Base-by-base conservation (phyloP, 2,329 filamentous ascomycete genomes). In the Chrysoporthe austroafricana region DNA sequence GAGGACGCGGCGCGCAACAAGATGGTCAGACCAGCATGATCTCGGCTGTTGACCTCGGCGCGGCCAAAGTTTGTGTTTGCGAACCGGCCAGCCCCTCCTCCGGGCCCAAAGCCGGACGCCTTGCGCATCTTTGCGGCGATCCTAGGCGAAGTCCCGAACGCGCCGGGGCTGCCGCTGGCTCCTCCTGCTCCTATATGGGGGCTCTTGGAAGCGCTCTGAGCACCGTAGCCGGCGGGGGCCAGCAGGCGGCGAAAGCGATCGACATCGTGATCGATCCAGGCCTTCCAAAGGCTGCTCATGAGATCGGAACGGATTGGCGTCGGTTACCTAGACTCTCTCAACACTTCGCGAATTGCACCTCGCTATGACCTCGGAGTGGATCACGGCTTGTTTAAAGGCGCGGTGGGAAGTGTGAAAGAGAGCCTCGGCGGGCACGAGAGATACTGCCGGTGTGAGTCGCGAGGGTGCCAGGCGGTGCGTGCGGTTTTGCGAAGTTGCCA, bases 211-310 rank as follows among this genome's bases (percentile, higher is more conserved):
- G 83, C 77, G 68, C 82, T 76, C 73, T 87, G 86, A 71, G 84
- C 77, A 76, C 82, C 85, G 78, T 85, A 85, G 77, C 85, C 84
- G 81, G 90, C 85, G 79, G 88, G 88, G 77, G 90, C 90, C 86
- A 99, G 87, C 77, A 96, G 88, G 84, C 91, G 91, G 83, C 92
- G 91, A 87, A 99, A 98, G 78, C 84, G 89, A 79, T 97, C 94
- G 89, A 97, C 91, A 89, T 99, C 94, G 87, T 97, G 92, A 89
- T 97, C 91, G 85, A 96, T 91, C 80, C 95, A 98, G 79, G 88
- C 93, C 87, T 94, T 94, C 95, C 95, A 97, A 80, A 99, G 89
- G 84, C 94, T 91, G 90, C 93, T 98, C 95, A 98, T 79, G 74
- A 73, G 75, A 71, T 67, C 71, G 54, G 70, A 65, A 11, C 43